Base-by-base conservation (phyloP, 163 green algal genomes). In the Chlamydomonas reinhardtii region DNA sequence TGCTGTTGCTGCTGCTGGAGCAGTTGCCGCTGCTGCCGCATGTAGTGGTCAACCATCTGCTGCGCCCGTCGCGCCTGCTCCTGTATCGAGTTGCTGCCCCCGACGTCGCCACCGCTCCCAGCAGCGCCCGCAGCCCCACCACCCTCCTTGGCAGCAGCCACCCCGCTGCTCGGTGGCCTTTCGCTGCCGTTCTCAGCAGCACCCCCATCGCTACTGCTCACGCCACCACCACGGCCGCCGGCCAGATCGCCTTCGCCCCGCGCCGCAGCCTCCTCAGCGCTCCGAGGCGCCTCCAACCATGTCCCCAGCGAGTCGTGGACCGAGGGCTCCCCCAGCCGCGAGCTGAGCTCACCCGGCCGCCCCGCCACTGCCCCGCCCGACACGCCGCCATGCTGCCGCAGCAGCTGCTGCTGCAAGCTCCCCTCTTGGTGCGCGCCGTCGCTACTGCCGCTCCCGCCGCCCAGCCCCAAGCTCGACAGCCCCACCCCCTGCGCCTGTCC, bases 281-380 rank as follows among this genome's bases (percentile, higher is more conserved):
- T n/a, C 8, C n/a, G 29, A 12, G 32, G 31, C 20, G 4, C 9
- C 22, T 85, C 39, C 34, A 86, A 54, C 80, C 80, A 86, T 3
- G 70, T 66, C 1, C 80, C 80, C 27, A 86, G 35, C 4, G 80
- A 86, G 56, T 86, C 80, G 29, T 79, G 80, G 34, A 79, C 17
- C 16, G 80, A 86, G 4, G 70, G 56, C 20, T 78, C 69, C 27
- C 8, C 61, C 37, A 52, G 39, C 61, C 48, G 12, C 48, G 48
- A 56, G n/a, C 76, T 8, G 39, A 8, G 39, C 39, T 48, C 39
- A 8, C 39, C 39, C 5, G 39, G 39, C 8, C 39, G 39, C 39
- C 39, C 39, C 39, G 39, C 5, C 39, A 48, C 39, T 8, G 5
- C 39, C 39, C 5, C 39, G 39, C 39, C 39, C 39, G 39, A 5